phyloP scores from a whole-genome alignment of 2,329 filamentous ascomycete species.

The Nemania serpens region DNA sequence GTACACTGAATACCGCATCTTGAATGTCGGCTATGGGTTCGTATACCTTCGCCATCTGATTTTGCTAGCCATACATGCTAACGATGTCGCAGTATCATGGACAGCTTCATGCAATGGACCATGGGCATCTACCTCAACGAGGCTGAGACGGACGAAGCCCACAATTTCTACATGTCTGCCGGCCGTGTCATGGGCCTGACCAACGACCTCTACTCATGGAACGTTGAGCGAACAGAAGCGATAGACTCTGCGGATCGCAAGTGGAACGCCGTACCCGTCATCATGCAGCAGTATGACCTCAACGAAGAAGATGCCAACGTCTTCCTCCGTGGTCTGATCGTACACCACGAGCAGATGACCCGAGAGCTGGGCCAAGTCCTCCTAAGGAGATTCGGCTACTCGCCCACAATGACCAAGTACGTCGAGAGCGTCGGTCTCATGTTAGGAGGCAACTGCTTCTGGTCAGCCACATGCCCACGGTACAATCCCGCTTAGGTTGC shows the following conservation, averaged over 20 bases:
- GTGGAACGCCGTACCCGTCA: conserved; percentile 32
- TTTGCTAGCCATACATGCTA: background rate
- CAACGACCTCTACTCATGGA: conserved; percentile 33
- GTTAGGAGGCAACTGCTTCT: conserved; percentile 32
- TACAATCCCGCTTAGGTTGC: conserved; percentile 22
- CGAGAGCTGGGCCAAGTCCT: conserved; percentile 26
- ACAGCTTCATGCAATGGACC: conserved; percentile 34
- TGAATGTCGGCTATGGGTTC: conserved; percentile 31
- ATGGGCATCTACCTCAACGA: conserved; percentile 30
- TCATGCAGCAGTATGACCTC: conserved; percentile 31
- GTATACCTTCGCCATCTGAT: background rate
- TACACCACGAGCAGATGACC: conserved; percentile 27
- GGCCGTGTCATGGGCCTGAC: conserved; percentile 32
- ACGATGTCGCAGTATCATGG: conserved; percentile 26
- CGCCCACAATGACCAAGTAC: conserved; percentile 26
- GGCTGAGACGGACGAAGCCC: conserved; percentile 28
- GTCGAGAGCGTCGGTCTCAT: conserved; percentile 30
- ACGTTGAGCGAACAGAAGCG: conserved; percentile 28
- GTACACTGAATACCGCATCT: conserved; percentile 31
- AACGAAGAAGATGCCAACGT: conserved; percentile 26
- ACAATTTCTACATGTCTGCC: conserved; percentile 29
- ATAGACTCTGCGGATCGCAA: conserved; percentile 27
- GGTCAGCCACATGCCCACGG: conserved; percentile 29
- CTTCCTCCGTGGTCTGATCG: conserved; percentile 28
- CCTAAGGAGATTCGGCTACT: conserved; percentile 23